Evolutionary conservation across 1,284 basidiomycete species (phyloP), one percentile per base, ranked within the genome.

Genomic region (Trichosporon inkin): DNA sequence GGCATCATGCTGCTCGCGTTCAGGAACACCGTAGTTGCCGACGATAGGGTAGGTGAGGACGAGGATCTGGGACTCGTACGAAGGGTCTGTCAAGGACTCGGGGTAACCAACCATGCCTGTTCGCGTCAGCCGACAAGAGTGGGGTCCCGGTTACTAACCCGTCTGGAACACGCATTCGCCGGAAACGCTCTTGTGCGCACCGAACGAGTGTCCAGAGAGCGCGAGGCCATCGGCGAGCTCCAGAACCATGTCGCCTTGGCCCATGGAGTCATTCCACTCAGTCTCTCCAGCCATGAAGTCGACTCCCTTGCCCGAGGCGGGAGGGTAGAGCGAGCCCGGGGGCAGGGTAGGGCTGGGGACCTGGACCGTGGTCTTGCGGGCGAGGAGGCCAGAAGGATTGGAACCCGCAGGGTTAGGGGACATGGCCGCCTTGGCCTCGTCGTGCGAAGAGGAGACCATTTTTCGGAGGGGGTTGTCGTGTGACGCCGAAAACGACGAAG

Each of bases 131-230:
- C n/a, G 16, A 53, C 34, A 14, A 11, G 34, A 19, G 28, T 19
- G 34, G 11, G n/a, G 22, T 16, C 5, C 17, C 13, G 39, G 20
- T 20, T 14, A 78, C 88, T 79, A 74, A 96, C 95, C 95, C 57
- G 96, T 99, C 82, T 98, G 95, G 82, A 99, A 99, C 74, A 99
- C 96, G 78, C 95, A 98, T 85, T 99, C 96, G 70, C 96, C 96
- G 19, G 93, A 85, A 55, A 97, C 83, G 77, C 90, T 94, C 81
- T 92, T 95, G 70, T 90, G 83, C 3, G 92, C 92, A 71, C 96
- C 96, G 74, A 99, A 99, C 75, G 89, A 92, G 75, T 91, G 88
- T 53, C 96, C 96, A 59, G 87, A 83, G 72, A 87, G 91, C 1
- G 90, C 87, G 62, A 90, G 86, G 13, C 95, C 95, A 79, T 99